Percentiles rank a stretch among this genome's conserved stretches.
phyloP scores from a whole-genome alignment of 805 yeast genomes.

The Metschnikowia lunata region DNA sequence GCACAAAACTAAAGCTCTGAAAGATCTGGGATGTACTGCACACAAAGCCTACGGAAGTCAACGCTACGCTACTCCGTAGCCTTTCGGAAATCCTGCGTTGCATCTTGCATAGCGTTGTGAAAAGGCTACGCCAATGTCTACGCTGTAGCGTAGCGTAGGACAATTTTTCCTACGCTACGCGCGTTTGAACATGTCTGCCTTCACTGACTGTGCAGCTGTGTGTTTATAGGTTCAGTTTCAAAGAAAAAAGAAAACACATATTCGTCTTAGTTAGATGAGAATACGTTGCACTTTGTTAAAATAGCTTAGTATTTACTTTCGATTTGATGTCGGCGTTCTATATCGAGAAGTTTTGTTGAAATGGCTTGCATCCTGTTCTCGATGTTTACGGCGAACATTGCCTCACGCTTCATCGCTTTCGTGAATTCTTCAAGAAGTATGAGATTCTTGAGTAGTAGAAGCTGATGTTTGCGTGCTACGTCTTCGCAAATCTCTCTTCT shows the following conservation, averaged over 20 bases:
- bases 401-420: slow-evolving; percentile 20
- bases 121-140: no score
- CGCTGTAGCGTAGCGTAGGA: no score
- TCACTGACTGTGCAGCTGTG: background rate
- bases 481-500: slow-evolving; percentile 8
- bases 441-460: slow-evolving; percentile 26
- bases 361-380: slow-evolving; percentile 14
- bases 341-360: background rate
- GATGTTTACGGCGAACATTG: slow-evolving; percentile 24
- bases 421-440: slow-evolving; percentile 27
- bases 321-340: background rate
- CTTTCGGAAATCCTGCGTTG: background rate
- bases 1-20: background rate
- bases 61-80: no score
- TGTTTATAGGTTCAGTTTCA: background rate
- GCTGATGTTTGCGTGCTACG: slow-evolving; percentile 19
- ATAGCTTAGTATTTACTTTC: slow-evolving; percentile 7
- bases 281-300: no score
- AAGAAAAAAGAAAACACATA: background rate
- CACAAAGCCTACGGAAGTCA: no score
- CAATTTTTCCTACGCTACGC: background rate
- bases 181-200: background rate
- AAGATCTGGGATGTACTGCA: no score
- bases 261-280: background rate
- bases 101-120: no score